phyloP scores from a whole-genome alignment of 495 filamentous ascomycete genomes.

The Cladorrhinum samala region DNA sequence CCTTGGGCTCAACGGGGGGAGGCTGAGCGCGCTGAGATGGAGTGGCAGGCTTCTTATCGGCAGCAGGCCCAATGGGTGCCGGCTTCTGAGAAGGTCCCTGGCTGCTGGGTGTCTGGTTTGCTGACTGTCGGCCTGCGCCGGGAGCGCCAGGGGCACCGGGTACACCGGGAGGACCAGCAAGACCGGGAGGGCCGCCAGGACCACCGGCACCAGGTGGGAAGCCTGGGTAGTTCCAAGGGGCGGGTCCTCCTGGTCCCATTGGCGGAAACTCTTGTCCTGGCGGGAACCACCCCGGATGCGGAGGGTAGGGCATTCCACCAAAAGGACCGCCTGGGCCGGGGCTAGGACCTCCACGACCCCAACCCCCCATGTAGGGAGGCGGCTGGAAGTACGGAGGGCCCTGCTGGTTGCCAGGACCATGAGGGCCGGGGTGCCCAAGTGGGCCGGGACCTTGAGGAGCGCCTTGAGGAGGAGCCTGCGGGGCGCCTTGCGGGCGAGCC shows the following conservation, averaged over 20 bases:
- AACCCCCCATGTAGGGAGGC: conserved; percentile 50
- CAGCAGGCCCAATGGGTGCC: conserved; percentile 49
- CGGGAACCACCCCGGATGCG: conserved; percentile 70
- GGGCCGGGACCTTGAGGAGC: conserved; percentile 12
- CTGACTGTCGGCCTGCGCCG: conserved; percentile 25
- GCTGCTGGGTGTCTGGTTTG: conserved; percentile 32
- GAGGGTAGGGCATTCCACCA: conserved; percentile 41
- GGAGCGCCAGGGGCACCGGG: conserved; percentile 22
- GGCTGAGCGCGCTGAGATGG: conserved; percentile 26
- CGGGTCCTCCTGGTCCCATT: conserved; percentile 50
- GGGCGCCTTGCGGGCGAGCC: conserved; percentile 23
- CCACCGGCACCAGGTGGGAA: conserved; percentile 46
- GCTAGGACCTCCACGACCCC: conserved; percentile 23
- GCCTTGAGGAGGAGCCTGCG: conserved; percentile 24
- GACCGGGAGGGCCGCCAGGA: conserved; percentile 28
- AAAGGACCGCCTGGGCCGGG: conserved; percentile 33
- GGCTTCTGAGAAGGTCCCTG: conserved; percentile 39
- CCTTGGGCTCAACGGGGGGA: conserved; percentile 32
- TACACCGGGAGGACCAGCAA: conserved; percentile 28
- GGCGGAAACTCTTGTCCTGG: conserved; percentile 76
- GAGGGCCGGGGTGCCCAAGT: conserved; percentile 21
- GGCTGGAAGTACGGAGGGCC: conserved; percentile 40
- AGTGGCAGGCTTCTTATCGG: conserved; percentile 40
- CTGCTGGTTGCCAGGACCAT: conserved; percentile 26
- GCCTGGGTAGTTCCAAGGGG: conserved; percentile 46